A percentile compares a stretch with the other conserved stretches of the same genome.
Evolutionary conservation across 2,329 filamentous ascomycete species (phyloP).

Genomic region (Phaeosphaeria sp.): DNA sequence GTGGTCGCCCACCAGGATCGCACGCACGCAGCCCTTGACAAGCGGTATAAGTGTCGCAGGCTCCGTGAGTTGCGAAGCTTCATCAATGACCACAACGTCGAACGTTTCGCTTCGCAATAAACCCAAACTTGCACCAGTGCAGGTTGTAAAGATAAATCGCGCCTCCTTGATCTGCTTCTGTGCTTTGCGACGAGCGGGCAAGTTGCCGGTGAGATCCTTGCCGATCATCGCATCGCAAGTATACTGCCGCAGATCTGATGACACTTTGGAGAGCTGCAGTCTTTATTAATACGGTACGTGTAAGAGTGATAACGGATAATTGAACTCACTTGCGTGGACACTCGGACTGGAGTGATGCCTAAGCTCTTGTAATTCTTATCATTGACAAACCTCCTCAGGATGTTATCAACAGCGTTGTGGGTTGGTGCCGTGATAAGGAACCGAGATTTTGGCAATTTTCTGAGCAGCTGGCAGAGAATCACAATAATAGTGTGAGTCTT

Average conservation of each 20-base stretch:
- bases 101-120: slow-evolving; percentile 50
- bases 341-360: slow-evolving; percentile 20
- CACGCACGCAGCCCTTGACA: slow-evolving; percentile 53
- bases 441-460: slow-evolving; percentile 18
- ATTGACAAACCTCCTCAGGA: slow-evolving; percentile 41
- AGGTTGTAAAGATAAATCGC: slow-evolving; percentile 55
- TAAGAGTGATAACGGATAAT: not conserved
- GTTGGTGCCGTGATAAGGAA: slow-evolving; percentile 54
- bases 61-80: slow-evolving; percentile 58
- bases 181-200: slow-evolving; percentile 43
- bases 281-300: not conserved
- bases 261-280: slow-evolving; percentile 27
- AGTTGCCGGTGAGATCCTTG: slow-evolving; percentile 37
- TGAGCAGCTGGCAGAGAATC: slow-evolving; percentile 46
- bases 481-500: slow-evolving; percentile 54
- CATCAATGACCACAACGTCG: slow-evolving; percentile 53
- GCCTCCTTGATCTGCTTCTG: slow-evolving; percentile 46
- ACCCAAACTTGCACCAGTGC: slow-evolving; percentile 52
- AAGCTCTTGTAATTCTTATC: slow-evolving; percentile 6
- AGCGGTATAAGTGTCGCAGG: slow-evolving; percentile 31
- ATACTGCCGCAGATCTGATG: slow-evolving; percentile 21
- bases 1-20: slow-evolving; percentile 56
- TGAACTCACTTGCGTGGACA: slow-evolving; percentile 27
- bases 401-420: slow-evolving; percentile 56
- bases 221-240: slow-evolving; percentile 44